These are phyloP conservation scores for Conringia planisiliqua DNA, from an alignment of 345 rosid species.

Conservation along the genomic window DNA sequence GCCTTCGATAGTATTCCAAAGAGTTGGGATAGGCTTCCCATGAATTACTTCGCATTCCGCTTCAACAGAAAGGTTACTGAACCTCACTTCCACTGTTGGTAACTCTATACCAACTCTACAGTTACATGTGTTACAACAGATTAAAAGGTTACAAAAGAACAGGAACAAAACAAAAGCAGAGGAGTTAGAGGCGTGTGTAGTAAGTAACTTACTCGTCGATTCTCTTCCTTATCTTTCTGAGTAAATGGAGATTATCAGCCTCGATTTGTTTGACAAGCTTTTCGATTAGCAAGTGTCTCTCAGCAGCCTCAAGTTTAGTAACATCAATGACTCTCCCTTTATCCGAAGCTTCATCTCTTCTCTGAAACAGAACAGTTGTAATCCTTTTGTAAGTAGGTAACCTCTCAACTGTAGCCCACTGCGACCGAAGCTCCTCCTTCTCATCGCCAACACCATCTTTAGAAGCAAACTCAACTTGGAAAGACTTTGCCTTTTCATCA, in stretches of 20 bases:
- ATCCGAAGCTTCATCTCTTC: conserved; percentile 9
- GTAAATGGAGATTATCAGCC: conserved; percentile 45
- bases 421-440: conserved; percentile 31
- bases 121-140: neutral
- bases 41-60: conserved; percentile 39
- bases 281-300: conserved; percentile 46
- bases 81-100: conserved; percentile 47
- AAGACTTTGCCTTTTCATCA: neutral
- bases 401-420: conserved; percentile 55
- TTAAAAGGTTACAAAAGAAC: neutral
- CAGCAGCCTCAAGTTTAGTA: conserved; percentile 41
- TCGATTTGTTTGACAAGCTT: conserved; percentile 51
- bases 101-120: conserved; percentile 43
- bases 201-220: conserved; percentile 41
- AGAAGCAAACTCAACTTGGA: neutral
- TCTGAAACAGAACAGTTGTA: conserved; percentile 39
- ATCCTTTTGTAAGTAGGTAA: conserved; percentile 48
- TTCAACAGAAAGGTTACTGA: conserved; percentile 36
- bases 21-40: conserved; percentile 49
- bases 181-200: neutral
- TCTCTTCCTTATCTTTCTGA: conserved; percentile 43
- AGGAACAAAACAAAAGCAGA: neutral
- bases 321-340: conserved; percentile 45
- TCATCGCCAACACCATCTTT: conserved; percentile 32
- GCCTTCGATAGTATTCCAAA: conserved; percentile 38